Evolutionary conservation across 768 basidiomycete species (phyloP).

Genomic region (Sistotremastrum niveocremeum): DNA sequence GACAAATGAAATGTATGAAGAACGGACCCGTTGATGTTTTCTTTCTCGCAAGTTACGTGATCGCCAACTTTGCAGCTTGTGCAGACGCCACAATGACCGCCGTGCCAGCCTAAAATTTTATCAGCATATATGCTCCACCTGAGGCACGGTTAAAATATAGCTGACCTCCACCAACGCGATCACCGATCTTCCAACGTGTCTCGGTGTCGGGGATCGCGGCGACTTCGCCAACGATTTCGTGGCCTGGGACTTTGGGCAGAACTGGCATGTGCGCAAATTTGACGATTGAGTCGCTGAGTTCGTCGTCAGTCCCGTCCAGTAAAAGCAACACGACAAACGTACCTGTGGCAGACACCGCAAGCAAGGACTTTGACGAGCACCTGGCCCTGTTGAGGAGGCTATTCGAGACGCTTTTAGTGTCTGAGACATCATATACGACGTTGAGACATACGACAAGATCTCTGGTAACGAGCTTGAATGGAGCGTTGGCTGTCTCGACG

Average conservation of each 20-base stretch:
- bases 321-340: too few species aligned
- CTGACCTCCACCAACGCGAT: slow-evolving; percentile 14
- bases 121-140: too few species aligned
- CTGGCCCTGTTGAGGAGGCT: neutral
- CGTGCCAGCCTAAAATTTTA: slow-evolving; percentile 12
- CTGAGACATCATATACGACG: too few species aligned
- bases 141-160: too few species aligned
- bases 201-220: slow-evolving; percentile 9
- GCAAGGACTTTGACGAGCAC: slow-evolving; percentile 1
- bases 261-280: too few species aligned
- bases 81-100: slow-evolving; percentile 15
- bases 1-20: too few species aligned
- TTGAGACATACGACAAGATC: neutral
- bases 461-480: neutral
- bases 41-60: slow-evolving; percentile 13
- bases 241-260: slow-evolving; percentile 9
- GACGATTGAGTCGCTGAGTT: too few species aligned
- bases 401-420: too few species aligned
- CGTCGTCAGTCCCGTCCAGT: too few species aligned
- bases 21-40: slow-evolving; percentile 9
- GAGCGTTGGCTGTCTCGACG: neutral
- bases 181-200: slow-evolving; percentile 13
- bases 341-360: neutral
- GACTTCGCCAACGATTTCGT: slow-evolving; percentile 17
- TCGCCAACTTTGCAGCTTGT: slow-evolving; percentile 13